Evolutionary conservation across 305 asterid genomes (phyloP), one percentile per base, ranked within the genome.

Genomic region (Lippia alba): DNA sequence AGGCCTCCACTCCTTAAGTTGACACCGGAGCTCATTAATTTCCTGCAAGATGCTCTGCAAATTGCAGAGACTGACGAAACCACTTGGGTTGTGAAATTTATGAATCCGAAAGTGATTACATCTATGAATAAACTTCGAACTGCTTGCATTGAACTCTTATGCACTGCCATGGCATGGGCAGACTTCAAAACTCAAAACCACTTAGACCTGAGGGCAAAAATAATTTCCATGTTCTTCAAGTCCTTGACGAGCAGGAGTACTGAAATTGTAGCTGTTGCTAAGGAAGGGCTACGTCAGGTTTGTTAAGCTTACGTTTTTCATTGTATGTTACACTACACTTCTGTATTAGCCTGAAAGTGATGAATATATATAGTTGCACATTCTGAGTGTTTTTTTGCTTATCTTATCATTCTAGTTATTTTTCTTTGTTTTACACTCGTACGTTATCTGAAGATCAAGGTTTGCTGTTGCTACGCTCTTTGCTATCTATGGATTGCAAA

Each of bases 141-240:
- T 63, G 96, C 96, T 80, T 92, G 98, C 83, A 95, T 95, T 78
- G 99, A 95, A 77, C 96, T 95, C 72, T 80, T 95, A 56, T 95
- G 99, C 84, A 95, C 99, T 76, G 98, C 99, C 78, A 95, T 95
- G 99, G 91, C 99, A 51, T 95, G 99, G 99, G 86, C 98, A 20
- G 99, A 95, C 78, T 95, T 95, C 66, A 95, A 90, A 86, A 88
- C 97, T 66, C 99, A 90, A 78, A 92, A 89, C 78, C 96, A 95
- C 77, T 74, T 96, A 1, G 99, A 95, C 56, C 74, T 92, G 88
- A 96, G 99, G 65, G 89, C 99, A 24, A 95, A 95, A 84, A 81
- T 95, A 72, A 95, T 92, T 71, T 90, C 97, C 49, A 95, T 95
- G 99, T 95, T 95, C 85, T 95, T 95, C 88, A 95, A 95, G 89